Conservation (phyloP, 2,329 filamentous ascomycete species). For the Trichoderma sp. region DNA sequence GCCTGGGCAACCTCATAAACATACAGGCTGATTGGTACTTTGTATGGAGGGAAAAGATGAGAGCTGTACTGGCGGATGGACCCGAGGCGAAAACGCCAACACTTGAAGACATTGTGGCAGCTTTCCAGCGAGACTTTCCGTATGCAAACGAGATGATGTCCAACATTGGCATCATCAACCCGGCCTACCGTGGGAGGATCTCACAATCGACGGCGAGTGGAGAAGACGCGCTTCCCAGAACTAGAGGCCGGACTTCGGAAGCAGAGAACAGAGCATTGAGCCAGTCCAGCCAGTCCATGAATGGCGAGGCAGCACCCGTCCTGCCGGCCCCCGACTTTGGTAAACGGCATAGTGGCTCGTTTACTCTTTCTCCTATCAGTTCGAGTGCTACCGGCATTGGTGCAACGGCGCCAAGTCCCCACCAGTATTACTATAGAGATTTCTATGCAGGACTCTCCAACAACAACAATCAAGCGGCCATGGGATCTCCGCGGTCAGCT, state of each 20-base stretch:
- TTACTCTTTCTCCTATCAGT: slow-evolving; percentile 59
- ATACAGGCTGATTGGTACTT: slow-evolving; percentile 82
- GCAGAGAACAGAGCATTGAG: slow-evolving; percentile 42
- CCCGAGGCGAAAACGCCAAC: slow-evolving; percentile 65
- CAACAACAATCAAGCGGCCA: slow-evolving; percentile 51
- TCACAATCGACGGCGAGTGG: slow-evolving; percentile 62
- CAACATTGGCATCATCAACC: slow-evolving; percentile 77
- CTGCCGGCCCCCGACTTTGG: slow-evolving; percentile 67
- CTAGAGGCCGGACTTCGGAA: slow-evolving; percentile 44
- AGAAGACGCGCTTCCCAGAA: slow-evolving; percentile 52
- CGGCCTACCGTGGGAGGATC: slow-evolving; percentile 61
- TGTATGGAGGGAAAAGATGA: slow-evolving; percentile 82
- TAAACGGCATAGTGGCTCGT: slow-evolving; percentile 66
- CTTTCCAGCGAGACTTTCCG: slow-evolving; percentile 78
- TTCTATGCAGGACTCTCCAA: slow-evolving; percentile 46
- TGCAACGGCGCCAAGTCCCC: slow-evolving; percentile 47
- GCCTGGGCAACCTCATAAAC: slow-evolving; percentile 78
- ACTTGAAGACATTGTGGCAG: slow-evolving; percentile 70
- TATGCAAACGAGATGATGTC: slow-evolving; percentile 72
- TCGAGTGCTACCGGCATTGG: slow-evolving; percentile 26
- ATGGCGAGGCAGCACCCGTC: slow-evolving; percentile 63
- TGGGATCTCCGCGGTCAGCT: slow-evolving; percentile 58
- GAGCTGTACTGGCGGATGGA: slow-evolving; percentile 67
- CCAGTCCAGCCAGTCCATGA: slow-evolving; percentile 62
- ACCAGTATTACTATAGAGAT: slow-evolving; percentile 59